Percentiles rank a stretch among this genome's conserved stretches.
These are phyloP conservation scores for Monosporascus sp. DNA, from an alignment of 2,329 filamentous ascomycete genomes.

Conservation along the genomic window DNA sequence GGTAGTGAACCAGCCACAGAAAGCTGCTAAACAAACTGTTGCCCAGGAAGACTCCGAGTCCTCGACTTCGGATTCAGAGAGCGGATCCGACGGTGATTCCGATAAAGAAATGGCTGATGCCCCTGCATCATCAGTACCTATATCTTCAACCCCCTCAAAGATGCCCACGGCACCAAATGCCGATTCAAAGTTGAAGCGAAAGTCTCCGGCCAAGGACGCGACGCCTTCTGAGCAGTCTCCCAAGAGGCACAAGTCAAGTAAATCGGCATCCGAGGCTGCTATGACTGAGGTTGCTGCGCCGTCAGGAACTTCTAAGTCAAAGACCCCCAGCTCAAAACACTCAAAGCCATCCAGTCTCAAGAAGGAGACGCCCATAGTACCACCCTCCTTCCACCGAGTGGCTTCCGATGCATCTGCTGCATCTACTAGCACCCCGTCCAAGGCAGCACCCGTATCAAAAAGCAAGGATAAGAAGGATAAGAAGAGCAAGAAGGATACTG, in stretches of 20 bases:
- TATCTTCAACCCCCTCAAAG: conserved; percentile 15
- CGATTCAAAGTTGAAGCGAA: conserved; percentile 30
- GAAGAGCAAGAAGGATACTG: conserved; percentile 5
- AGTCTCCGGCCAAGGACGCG: conserved; percentile 17
- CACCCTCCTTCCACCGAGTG: conserved; percentile 19
- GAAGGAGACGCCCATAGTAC: conserved; percentile 28
- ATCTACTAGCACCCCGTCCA: conserved; percentile 16
- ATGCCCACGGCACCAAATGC: conserved; percentile 11
- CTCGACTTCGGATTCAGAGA: conserved; percentile 30
- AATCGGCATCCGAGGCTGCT: neutral
- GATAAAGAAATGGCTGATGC: conserved; percentile 40
- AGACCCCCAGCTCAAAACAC: neutral
- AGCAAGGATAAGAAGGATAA: conserved; percentile 17
- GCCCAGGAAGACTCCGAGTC: conserved; percentile 33
- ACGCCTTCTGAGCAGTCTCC: conserved; percentile 14
- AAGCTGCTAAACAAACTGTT: conserved; percentile 2
- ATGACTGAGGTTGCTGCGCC: neutral
- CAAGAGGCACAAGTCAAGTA: conserved; percentile 24
- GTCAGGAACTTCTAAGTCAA: neutral
- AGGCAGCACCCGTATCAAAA: conserved; percentile 18
- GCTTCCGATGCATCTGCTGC: conserved; percentile 18
- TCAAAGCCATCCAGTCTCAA: conserved; percentile 12
- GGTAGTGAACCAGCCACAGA: neutral
- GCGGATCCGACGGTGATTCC: conserved; percentile 38
- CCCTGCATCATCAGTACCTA: conserved; percentile 19